These are phyloP conservation scores for Cadophora sp. DNA, from an alignment of 2,329 filamentous ascomycete genomes.

Conservation along the genomic window DNA sequence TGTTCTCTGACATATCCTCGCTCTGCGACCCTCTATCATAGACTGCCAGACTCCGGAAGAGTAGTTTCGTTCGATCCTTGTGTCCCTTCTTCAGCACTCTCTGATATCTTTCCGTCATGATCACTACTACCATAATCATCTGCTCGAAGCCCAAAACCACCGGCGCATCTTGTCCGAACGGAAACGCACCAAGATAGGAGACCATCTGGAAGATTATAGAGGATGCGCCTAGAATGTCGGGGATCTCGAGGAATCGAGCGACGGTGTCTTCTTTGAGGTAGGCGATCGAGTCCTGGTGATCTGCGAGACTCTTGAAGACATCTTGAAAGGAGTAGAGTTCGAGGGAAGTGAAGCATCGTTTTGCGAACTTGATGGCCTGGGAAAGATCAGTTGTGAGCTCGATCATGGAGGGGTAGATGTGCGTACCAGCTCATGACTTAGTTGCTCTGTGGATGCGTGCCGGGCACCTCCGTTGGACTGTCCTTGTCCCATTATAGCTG, in stretches of 20 bases:
- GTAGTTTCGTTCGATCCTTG: constrained; percentile 64
- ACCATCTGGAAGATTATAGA: constrained; percentile 75
- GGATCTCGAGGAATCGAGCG: constrained; percentile 75
- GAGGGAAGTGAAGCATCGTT: constrained; percentile 73
- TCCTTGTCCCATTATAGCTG: constrained; percentile 44
- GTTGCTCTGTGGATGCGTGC: constrained; percentile 41
- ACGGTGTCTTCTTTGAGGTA: constrained; percentile 76
- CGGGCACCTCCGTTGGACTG: constrained; percentile 41
- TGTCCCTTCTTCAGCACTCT: constrained; percentile 65
- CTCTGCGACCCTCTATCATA: constrained; percentile 61
- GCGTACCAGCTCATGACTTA: constrained; percentile 45
- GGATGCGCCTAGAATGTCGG: constrained; percentile 71
- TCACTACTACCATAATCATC: constrained; percentile 73
- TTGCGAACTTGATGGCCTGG: constrained; percentile 68
- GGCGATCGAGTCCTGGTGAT: constrained; percentile 64
- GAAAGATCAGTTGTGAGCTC: constrained; percentile 22
- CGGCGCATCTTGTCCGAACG: constrained; percentile 74
- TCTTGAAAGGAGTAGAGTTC: constrained; percentile 78
- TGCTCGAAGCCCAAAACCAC: constrained; percentile 73
- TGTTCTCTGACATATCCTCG: constrained; percentile 31
- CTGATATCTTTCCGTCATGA: constrained; percentile 74
- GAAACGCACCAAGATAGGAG: constrained; percentile 75
- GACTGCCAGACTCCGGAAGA: constrained; percentile 76
- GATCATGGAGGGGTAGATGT: constrained; percentile 16
- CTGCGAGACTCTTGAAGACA: constrained; percentile 74